phyloP scores from a whole-genome alignment of 257 asterid genomes.

The Cordia subcordata region DNA sequence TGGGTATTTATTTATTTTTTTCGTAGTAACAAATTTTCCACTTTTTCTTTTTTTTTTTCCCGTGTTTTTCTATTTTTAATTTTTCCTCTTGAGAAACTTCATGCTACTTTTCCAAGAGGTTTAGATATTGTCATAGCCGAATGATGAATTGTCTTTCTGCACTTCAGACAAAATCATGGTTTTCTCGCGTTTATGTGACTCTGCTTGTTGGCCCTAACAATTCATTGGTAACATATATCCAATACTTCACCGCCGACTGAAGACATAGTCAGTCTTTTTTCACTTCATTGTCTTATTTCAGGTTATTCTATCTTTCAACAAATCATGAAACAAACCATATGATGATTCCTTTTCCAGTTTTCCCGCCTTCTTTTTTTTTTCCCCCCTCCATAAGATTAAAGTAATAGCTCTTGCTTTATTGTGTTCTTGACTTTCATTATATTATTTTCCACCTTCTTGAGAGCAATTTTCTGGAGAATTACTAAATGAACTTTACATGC shows the following conservation, averaged over 20 bases:
- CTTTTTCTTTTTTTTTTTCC: neutral
- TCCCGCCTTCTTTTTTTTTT: too few relatives aligned
- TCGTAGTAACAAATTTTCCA: neutral
- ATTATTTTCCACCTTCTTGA: too few relatives aligned
- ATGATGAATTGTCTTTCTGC: neutral
- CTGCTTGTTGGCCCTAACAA: neutral
- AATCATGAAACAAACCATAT: neutral
- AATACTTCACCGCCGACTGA: neutral
- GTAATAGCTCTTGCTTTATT: too few relatives aligned
- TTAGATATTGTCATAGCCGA: conserved; percentile 1
- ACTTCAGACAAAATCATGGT: conserved; percentile 23
- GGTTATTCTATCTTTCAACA: neutral
- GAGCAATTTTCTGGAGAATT: too few relatives aligned
- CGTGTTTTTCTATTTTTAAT: neutral
- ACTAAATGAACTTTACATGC: too few relatives aligned
- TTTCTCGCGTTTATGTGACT: conserved; percentile 10
- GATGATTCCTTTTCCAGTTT: too few relatives aligned
- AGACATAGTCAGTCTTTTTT: neutral
- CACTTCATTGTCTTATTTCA: too few relatives aligned
- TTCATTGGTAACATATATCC: neutral
- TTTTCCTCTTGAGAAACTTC: neutral
- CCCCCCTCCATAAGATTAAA: too few relatives aligned
- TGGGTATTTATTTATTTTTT: conserved; percentile 8
- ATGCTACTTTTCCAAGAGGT: neutral
- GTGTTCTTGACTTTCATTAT: too few relatives aligned